phyloP scores from a whole-genome alignment of 345 rosid species.

The Citrus unshiu region DNA sequence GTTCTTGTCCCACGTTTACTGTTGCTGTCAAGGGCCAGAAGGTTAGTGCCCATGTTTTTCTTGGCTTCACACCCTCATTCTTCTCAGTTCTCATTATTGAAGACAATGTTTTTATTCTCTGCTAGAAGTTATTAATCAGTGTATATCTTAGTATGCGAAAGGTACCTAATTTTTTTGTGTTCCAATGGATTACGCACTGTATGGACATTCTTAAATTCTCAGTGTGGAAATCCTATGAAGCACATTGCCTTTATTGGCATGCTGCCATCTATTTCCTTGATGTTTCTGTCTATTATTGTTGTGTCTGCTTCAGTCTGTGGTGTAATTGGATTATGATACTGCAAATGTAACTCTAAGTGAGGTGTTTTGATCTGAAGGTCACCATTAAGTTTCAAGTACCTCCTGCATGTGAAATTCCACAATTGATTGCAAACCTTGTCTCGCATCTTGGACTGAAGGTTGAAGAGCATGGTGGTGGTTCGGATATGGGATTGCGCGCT shows the following conservation, averaged over 20 bases:
- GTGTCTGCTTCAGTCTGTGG: background rate
- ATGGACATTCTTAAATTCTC: background rate
- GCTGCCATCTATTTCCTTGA: background rate
- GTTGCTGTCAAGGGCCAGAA: constrained; percentile 87
- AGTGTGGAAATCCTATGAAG: background rate
- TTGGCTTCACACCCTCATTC: background rate
- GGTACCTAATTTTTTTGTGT: background rate
- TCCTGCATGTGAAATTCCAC: constrained; percentile 64
- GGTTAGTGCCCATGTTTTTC: constrained; percentile 36
- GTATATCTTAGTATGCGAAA: background rate
- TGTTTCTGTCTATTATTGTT: background rate
- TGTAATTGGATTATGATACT: background rate
- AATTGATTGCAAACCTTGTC: constrained; percentile 75
- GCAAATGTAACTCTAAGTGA: constrained; percentile 1
- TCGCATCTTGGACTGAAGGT: constrained; percentile 69
- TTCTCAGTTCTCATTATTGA: background rate
- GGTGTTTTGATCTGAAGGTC: constrained; percentile 39
- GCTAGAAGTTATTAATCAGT: background rate
- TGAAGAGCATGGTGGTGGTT: constrained; percentile 68
- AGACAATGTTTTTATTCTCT: background rate
- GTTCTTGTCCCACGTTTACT: constrained; percentile 66
- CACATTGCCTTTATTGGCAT: background rate
- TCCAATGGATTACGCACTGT: background rate
- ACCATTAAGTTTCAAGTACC: constrained; percentile 83
- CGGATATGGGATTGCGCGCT: constrained; percentile 77